Conservation (phyloP, 208 protist species). For the Borovskyia barvae region DNA sequence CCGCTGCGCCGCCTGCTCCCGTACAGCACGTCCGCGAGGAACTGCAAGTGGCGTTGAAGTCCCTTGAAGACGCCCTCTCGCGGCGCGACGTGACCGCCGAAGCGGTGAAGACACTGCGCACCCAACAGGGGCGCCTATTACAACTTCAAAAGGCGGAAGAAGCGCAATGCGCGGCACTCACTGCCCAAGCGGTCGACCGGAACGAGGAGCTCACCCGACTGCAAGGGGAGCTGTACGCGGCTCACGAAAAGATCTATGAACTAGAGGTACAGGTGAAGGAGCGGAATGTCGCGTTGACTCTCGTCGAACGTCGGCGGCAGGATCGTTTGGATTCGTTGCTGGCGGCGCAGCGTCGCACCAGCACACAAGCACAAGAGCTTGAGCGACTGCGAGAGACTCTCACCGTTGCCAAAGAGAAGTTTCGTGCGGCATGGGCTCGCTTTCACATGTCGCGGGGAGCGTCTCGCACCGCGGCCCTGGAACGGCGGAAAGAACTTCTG, state of each 20-base stretch:
- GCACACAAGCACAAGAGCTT: background rate
- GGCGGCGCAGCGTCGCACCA: background rate
- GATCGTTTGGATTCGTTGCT: constrained; percentile 1
- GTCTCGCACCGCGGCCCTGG: background rate
- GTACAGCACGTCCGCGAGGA: background rate
- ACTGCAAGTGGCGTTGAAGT: background rate
- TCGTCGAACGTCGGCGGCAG: background rate
- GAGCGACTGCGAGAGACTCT: background rate
- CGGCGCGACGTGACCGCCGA: background rate
- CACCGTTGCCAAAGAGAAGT: background rate
- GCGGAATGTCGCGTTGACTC: background rate
- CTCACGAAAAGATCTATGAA: background rate
- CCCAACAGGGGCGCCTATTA: background rate
- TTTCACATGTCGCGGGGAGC: background rate
- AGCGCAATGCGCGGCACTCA: background rate
- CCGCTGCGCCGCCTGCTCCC: background rate
- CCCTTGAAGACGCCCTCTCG: constrained; percentile 5
- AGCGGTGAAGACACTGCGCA: background rate
- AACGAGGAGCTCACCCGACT: constrained; percentile 4
- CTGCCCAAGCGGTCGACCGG: background rate
- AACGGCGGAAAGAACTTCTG: constrained; percentile 1
- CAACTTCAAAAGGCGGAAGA: background rate
- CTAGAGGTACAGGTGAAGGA: background rate
- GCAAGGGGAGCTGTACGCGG: background rate
- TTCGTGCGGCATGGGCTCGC: background rate